These are phyloP conservation scores for Mycena crocata DNA, from an alignment of 768 basidiomycete genomes.

Conservation along the genomic window DNA sequence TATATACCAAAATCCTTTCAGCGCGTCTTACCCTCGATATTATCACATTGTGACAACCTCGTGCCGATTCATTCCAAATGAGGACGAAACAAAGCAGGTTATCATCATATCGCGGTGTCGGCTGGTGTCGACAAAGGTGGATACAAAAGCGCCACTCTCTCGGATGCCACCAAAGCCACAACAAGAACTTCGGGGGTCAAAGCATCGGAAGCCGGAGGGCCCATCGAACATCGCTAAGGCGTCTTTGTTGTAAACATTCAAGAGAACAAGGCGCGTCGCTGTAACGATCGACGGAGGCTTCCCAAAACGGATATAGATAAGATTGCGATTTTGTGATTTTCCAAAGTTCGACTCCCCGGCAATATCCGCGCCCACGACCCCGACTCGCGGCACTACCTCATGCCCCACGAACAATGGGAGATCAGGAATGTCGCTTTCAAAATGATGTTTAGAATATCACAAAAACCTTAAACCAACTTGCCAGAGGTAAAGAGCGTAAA, in stretches of 20 bases:
- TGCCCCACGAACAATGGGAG: slow-evolving; percentile 5
- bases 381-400: slow-evolving; percentile 7
- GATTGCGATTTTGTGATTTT: not conserved
- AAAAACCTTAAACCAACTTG: too few relatives aligned
- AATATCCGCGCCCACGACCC: slow-evolving; percentile 15
- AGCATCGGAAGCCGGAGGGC: slow-evolving; percentile 9
- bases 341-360: slow-evolving; percentile 11
- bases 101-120: not conserved
- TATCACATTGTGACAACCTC: slow-evolving; percentile 25
- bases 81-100: slow-evolving; percentile 19
- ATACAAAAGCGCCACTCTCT: slow-evolving; percentile 16
- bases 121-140: too few relatives aligned
- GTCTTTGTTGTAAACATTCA: slow-evolving; percentile 22
- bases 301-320: slow-evolving; percentile 4
- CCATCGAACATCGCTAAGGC: slow-evolving; percentile 10
- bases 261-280: slow-evolving; percentile 25
- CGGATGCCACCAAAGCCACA: slow-evolving; percentile 19
- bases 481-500: slow-evolving; percentile 7
- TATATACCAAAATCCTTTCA: slow-evolving; percentile 25
- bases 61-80: slow-evolving; percentile 15
- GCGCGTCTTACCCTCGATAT: slow-evolving; percentile 17
- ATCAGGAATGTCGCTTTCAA: too few relatives aligned
- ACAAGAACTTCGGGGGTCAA: too few relatives aligned
- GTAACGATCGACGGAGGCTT: slow-evolving; percentile 6
- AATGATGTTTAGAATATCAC: too few relatives aligned